Evolutionary conservation across 2,329 filamentous ascomycete genomes (phyloP), one percentile per base, ranked within the genome.

Genomic region (Penicillium sp.): DNA sequence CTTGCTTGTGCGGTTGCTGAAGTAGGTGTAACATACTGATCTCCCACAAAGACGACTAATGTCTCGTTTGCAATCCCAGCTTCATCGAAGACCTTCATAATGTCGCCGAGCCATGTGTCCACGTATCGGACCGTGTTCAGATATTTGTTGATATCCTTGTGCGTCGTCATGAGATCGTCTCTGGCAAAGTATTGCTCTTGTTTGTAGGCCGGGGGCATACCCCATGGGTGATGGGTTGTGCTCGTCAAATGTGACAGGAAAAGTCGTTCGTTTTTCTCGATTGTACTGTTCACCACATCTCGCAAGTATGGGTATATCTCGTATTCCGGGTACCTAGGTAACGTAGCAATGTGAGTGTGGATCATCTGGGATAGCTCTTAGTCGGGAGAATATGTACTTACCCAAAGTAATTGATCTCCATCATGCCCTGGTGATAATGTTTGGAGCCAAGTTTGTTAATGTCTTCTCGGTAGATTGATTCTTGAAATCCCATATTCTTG

Each of bases 61-160:
- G 77, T 79, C 62, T 78, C 73, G 51, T 78, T 72, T 5, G 75
- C 70, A n/a, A 78, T 73, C 17, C 73, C 75, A 10, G 68, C 59
- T 28, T 78, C 73, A 36, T 79, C 74, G 7, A 78, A 61, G n/a
- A 77, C 56, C 45, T 70, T 61, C 59, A 78, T 67, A 19, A 77
- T 62, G 46, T 74, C 67, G 14, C 68, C 71, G 10, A 76, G 65
- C 75, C 75, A 78, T 8, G 56, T 53, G 56, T 77, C 75, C 30
- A 70, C 69, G 59, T 73, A 76, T 48, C 69, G 70, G 52, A 77
- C 67, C 31, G 74, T 67, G 56, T 78, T 77, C 37, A 79, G 58
- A 61, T 77, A 79, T 35, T 65, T 67, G 56, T 78, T 77, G 61
- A 72, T 64, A 51, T 71, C 69, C 38, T 71, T 63, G 44, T 71